phyloP scores from a whole-genome alignment of 495 filamentous ascomycete genomes.

The Xanthoparmelia taractica region DNA sequence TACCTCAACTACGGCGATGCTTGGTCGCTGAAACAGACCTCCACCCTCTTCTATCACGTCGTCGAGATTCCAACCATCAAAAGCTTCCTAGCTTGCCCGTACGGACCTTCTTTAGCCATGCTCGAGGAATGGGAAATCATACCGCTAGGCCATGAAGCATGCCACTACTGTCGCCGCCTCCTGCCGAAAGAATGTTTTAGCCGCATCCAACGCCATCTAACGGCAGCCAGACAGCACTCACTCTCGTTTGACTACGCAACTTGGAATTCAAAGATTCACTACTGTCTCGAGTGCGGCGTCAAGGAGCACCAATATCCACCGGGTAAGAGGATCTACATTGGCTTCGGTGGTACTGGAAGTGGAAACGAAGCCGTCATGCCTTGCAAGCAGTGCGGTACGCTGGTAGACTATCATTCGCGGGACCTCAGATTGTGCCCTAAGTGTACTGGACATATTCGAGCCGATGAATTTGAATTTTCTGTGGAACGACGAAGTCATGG shows the following conservation, averaged over 20 bases:
- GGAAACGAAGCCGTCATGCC: background rate
- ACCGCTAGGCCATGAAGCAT: background rate
- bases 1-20: constrained; percentile 5
- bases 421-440: background rate
- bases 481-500: too few relatives aligned
- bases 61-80: constrained; percentile 8
- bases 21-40: constrained; percentile 3
- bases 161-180: background rate
- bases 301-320: background rate
- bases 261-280: background rate
- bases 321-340: background rate
- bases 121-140: constrained; percentile 9
- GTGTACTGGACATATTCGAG: background rate
- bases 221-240: background rate
- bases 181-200: background rate
- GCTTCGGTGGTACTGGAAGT: background rate
- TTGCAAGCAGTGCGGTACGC: background rate
- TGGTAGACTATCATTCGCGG: background rate
- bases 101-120: background rate
- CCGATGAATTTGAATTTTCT: too few relatives aligned
- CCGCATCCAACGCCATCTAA: background rate
- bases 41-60: background rate
- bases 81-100: background rate
- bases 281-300: background rate
- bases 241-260: background rate